Evolutionary conservation across 1,284 basidiomycete species (phyloP).

Genomic region (Puccinia coronata): DNA sequence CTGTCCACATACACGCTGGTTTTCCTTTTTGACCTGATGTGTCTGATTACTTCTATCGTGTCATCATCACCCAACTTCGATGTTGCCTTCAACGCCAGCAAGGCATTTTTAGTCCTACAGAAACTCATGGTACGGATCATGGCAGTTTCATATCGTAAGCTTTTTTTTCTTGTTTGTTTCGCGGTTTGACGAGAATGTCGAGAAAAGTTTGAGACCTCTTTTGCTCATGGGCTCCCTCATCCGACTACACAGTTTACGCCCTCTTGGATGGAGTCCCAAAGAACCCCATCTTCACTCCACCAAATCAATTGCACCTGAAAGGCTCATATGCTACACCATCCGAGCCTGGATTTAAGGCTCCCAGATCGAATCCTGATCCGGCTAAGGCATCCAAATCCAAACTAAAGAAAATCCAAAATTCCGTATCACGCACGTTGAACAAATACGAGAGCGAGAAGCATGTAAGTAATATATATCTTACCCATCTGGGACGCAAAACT

Average conservation of each 20-base stretch:
- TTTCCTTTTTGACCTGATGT: conserved; percentile 37
- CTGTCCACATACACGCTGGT: conserved; percentile 37
- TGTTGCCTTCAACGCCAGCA: conserved; percentile 22
- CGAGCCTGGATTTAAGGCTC: neutral
- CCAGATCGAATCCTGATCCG: neutral
- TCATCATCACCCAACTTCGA: conserved; percentile 31
- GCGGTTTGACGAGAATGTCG: neutral
- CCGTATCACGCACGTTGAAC: neutral
- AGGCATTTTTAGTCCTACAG: conserved; percentile 35
- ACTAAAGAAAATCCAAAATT: neutral
- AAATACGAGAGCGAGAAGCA: conserved; percentile 36
- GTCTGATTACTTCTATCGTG: conserved; percentile 38
- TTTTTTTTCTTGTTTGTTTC: conserved; percentile 18
- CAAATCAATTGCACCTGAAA: neutral
- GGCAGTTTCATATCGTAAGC: conserved; percentile 46
- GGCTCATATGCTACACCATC: neutral
- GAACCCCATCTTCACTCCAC: conserved; percentile 32
- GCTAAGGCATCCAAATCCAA: conserved; percentile 5
- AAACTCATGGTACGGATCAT: conserved; percentile 45
- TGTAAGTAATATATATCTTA: neutral
- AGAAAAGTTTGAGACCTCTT: neutral
- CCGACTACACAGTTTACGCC: conserved; percentile 40
- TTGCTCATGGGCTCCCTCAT: no score
- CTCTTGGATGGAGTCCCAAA: conserved; percentile 39
- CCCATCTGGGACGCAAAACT: no score